Conservation (phyloP, 1,284 basidiomycete genomes). For the Coniferiporia sulphurascens region DNA sequence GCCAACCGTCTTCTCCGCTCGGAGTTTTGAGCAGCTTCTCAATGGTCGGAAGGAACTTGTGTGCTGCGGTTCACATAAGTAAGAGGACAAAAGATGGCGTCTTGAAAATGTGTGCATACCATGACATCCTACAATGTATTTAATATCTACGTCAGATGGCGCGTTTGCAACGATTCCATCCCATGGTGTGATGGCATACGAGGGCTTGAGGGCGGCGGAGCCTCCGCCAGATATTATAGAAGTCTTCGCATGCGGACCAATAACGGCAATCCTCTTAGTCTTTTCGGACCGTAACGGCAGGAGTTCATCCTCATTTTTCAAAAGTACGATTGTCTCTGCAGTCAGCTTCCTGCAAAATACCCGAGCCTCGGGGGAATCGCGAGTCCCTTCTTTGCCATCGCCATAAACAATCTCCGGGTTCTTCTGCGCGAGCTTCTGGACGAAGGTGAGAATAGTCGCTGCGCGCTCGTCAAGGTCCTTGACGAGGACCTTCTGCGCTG, state of each 20-base stretch:
- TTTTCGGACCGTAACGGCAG: slow-evolving; percentile 35
- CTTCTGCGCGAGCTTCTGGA: slow-evolving; percentile 52
- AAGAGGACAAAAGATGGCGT: neutral
- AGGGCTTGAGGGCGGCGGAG: slow-evolving; percentile 42
- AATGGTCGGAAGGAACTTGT: slow-evolving; percentile 59
- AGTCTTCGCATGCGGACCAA: slow-evolving; percentile 43
- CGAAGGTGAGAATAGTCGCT: slow-evolving; percentile 47
- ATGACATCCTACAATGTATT: slow-evolving; percentile 55
- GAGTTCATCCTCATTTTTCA: slow-evolving; percentile 58
- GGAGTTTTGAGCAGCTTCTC: slow-evolving; percentile 49
- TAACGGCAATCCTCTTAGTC: slow-evolving; percentile 37
- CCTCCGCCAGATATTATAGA: slow-evolving; percentile 47
- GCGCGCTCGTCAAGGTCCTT: slow-evolving; percentile 54
- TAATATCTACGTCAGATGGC: slow-evolving; percentile 40
- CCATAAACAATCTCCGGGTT: slow-evolving; percentile 63
- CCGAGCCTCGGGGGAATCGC: slow-evolving; percentile 51
- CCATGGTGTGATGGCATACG: slow-evolving; percentile 48
- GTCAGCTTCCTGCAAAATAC: slow-evolving; percentile 55
- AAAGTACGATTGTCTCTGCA: slow-evolving; percentile 60
- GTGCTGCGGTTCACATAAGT: slow-evolving; percentile 34
- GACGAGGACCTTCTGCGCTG: slow-evolving; percentile 50
- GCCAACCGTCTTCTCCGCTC: slow-evolving; percentile 52
- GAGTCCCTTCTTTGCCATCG: slow-evolving; percentile 55
- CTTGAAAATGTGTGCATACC: slow-evolving; percentile 33
- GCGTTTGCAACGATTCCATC: slow-evolving; percentile 49